phyloP scores from a whole-genome alignment of 768 basidiomycete species.

The Astraeus odoratus region DNA sequence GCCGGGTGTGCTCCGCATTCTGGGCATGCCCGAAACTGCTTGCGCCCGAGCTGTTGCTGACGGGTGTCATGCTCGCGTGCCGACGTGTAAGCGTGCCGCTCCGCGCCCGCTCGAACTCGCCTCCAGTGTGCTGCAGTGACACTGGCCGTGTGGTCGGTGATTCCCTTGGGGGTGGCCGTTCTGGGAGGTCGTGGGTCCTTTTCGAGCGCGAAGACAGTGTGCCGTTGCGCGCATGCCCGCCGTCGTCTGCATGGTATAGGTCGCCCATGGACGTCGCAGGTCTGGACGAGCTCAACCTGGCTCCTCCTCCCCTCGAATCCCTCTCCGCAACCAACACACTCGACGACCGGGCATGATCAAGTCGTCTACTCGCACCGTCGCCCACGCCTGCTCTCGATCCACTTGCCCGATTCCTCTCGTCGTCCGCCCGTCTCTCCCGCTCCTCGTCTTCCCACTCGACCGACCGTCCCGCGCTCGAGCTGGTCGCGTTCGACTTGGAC shows the following conservation, averaged over 20 bases:
- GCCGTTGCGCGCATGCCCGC: slow-evolving; percentile 8
- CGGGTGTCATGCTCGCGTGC: slow-evolving; percentile 14
- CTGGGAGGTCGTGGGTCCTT: slow-evolving; percentile 19
- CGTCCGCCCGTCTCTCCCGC: slow-evolving; percentile 11
- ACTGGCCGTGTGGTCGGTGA: too few relatives aligned
- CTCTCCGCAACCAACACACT: slow-evolving; percentile 11
- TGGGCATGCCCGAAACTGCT: slow-evolving; percentile 11
- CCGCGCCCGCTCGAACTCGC: slow-evolving; percentile 12
- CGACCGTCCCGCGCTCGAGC: slow-evolving; percentile 5
- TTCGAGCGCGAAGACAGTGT: slow-evolving; percentile 15
- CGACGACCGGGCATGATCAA: slow-evolving; percentile 17
- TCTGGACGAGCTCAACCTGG: slow-evolving; percentile 21
- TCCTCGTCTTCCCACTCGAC: slow-evolving; percentile 23
- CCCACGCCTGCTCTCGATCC: slow-evolving; percentile 17
- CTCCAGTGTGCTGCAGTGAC: too few relatives aligned
- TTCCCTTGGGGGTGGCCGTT: too few relatives aligned
- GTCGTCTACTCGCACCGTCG: slow-evolving; percentile 12
- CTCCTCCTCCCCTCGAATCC: slow-evolving; percentile 19
- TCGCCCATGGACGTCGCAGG: slow-evolving; percentile 54
- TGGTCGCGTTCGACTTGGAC: slow-evolving; percentile 6
- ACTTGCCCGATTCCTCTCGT: slow-evolving; percentile 17
- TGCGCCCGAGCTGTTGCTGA: slow-evolving; percentile 8
- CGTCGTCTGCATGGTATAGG: slow-evolving; percentile 37
- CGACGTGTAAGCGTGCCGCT: slow-evolving; percentile 7
- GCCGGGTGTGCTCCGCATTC: slow-evolving; percentile 52